A percentile compares a stretch with the other conserved stretches of the same genome.
These are phyloP conservation scores for Plasmopara viticola DNA, from an alignment of 352 stramenopile genomes.

Conservation along the genomic window DNA sequence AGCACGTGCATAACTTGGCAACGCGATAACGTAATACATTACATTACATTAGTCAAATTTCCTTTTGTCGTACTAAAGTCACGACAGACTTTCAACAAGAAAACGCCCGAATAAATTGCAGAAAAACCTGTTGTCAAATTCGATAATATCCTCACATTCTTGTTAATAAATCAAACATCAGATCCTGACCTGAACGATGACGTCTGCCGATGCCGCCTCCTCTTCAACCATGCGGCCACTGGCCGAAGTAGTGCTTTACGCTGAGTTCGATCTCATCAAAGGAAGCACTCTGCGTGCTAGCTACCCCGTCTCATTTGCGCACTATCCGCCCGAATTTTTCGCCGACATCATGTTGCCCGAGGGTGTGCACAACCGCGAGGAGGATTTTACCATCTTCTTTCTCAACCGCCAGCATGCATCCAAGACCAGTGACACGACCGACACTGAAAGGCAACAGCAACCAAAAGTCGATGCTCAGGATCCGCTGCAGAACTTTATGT, in stretches of 20 bases:
- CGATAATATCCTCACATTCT: too few relatives aligned
- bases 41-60: too few relatives aligned
- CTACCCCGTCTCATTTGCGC: constrained; percentile 46
- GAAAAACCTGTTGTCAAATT: too few relatives aligned
- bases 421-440: background rate
- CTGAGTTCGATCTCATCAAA: constrained; percentile 85
- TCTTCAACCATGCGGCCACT: constrained; percentile 17
- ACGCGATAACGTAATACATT: too few relatives aligned
- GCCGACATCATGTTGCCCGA: constrained; percentile 85
- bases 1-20: too few relatives aligned
- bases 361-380: constrained; percentile 80
- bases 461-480: constrained; percentile 15
- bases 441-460: constrained; percentile 3
- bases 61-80: too few relatives aligned
- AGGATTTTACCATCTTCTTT: constrained; percentile 87
- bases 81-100: too few relatives aligned
- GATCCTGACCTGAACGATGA: background rate
- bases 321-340: constrained; percentile 87
- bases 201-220: constrained; percentile 1
- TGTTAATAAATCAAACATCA: background rate
- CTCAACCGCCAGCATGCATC: constrained; percentile 56
- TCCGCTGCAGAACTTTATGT: constrained; percentile 73
- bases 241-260: constrained; percentile 72
- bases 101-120: too few relatives aligned
- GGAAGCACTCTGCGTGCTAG: constrained; percentile 76